Base-by-base conservation (phyloP, 2,329 filamentous ascomycete species). In the Botrytis hyacinthi region DNA sequence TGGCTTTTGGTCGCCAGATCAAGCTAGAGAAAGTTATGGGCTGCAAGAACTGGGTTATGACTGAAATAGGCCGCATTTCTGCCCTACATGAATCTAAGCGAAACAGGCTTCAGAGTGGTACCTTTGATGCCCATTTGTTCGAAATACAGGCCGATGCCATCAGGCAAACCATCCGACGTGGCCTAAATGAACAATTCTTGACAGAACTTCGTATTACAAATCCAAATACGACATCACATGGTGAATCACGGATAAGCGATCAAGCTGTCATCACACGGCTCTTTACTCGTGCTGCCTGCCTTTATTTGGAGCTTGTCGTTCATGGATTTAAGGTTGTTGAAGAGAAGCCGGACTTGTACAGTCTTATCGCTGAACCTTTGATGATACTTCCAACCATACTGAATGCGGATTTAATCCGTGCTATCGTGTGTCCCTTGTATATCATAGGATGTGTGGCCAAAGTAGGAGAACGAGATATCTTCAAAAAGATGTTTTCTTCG, bases 71-170 rank as follows among this genome's bases (percentile, higher is more conserved):
- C 20, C 84, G 88, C 32, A 85, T 89, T 65, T 83, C 88, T 22
- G 79, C 83, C 0, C 82, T 91, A 10, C 84, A 88, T 70, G 83
- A 85, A 1, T 89, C 86, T 85, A 91, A 90, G 80, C 85, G 85
- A 76, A 80, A 84, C 35, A 83, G 83, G 74, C 84, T 82, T 66
- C 78, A 74, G 37, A 59, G 74, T 29, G 75, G 73, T 18, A 35
- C 51, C 29, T 73, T 75, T 32, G 71, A 76, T 68, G 67, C 35
- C 20, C 44, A 71, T 18, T 73, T 73, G 48, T 76, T 78, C 61
- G 48, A 74, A 7, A 44, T 65, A 7, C 73, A 51, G n/a, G 74
- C 63, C 0, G 74, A 72, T 22, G 54, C 76, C 46, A 79, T 80
- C 35, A 75, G 73, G 20, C 63, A 62, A 59, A 74, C 77, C n/a